Base-by-base conservation (phyloP, 495 filamentous ascomycete genomes). In the Neohortaea acidophila region DNA sequence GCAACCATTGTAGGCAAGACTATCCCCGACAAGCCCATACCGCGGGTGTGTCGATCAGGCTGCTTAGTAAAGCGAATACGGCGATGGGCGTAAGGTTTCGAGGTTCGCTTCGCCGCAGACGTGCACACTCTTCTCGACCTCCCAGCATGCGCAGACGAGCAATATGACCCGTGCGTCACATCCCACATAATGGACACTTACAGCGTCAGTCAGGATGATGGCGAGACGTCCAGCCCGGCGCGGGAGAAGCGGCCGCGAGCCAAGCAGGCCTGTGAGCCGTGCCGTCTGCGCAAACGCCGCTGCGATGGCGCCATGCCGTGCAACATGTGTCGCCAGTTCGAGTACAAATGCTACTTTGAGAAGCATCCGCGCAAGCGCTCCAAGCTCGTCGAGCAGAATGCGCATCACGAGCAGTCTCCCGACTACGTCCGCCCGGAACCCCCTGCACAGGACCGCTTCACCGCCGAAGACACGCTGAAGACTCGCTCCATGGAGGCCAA, bases 281-380 rank as follows among this genome's bases (percentile, higher is more conserved):
- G 68, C 35, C 57, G 64, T 0, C 49, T 61, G 20, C 58, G 66
- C 3, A 71, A 71, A 39, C 45, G 66, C 4, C 67, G 67, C 47
- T 71, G 68, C 48, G 52, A 67, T 44, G 61, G 61, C 2, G 29
- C 37, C 12, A 39, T 53, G 0, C 66, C 66, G 0, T 71, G 67
- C 44, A 40, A 41, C 5, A 66, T 63, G 20, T 71, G 68, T 46
- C 39, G 34, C n/a, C 48, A 58, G 28, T 69, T 60, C 51, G 62
- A 59, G 13, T 70, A 69, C 30, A 48, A 59, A 19, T 71, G 68
- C 44, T 51, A 60, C 43, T 67, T 64, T 39, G 56, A 51, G 28
- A 44, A 41, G 36, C 44, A 51, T 24, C 37, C 39, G 13, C 44
- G 32, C 12, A 44, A 38, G 39, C 48, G 45, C 3, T 20, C n/a